Conservation (phyloP, 306 rosid species). For the Hylodesmum podocarpum region DNA sequence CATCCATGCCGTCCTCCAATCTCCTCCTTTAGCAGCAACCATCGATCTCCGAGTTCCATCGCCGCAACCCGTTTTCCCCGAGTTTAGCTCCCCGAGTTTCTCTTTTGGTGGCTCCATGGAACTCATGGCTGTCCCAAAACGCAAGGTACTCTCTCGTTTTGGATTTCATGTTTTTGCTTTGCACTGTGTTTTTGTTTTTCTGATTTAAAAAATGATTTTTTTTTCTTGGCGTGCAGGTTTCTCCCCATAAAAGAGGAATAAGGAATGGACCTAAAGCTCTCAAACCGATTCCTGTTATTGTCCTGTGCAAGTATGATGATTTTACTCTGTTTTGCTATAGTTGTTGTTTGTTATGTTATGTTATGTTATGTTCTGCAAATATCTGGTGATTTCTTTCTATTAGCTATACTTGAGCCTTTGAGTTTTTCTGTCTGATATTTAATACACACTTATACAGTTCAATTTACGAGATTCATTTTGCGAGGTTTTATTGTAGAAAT, state of each 20-base stretch:
- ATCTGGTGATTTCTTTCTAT: not conserved
- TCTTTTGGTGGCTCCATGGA: conserved; percentile 69
- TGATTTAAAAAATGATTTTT: not conserved
- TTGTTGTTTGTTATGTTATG: not conserved
- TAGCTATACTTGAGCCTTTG: not conserved
- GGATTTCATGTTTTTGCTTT: conserved; percentile 6
- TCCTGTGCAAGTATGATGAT: conserved; percentile 80
- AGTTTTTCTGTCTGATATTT: not conserved
- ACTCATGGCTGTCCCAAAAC: conserved; percentile 89
- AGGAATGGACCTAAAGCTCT: conserved; percentile 87
- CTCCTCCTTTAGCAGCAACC: conserved; percentile 52
- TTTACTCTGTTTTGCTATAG: not conserved
- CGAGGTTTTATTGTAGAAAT: not conserved
- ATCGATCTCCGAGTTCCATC: conserved; percentile 26
- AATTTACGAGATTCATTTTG: not conserved
- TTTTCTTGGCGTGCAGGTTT: conserved; percentile 39
- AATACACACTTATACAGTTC: not conserved
- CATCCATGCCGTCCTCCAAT: conserved; percentile 38
- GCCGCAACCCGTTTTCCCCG: conserved; percentile 52
- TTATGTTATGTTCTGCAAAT: not conserved
- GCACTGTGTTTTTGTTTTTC: not conserved
- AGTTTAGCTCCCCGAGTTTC: conserved; percentile 51
- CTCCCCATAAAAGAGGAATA: conserved; percentile 64
- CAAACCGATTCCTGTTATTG: conserved; percentile 74
- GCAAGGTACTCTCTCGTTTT: conserved; percentile 48